Percentiles rank a stretch among this genome's conserved stretches.
Evolutionary conservation across 75 land plant species (phyloP).

Genomic region (Larix kaempferi): DNA sequence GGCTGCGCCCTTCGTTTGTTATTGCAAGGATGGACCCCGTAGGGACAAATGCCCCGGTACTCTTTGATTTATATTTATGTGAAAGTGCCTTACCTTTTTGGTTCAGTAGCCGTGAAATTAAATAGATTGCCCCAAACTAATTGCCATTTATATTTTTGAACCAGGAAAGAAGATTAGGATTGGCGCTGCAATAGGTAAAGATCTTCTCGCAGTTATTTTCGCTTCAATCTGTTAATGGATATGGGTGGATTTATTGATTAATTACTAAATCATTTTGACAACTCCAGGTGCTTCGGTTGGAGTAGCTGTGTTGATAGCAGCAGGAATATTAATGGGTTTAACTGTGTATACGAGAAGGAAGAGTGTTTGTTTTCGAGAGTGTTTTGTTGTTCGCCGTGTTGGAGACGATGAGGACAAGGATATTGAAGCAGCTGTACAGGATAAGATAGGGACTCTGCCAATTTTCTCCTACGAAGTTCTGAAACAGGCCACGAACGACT

Average conservation of each 20-base stretch:
- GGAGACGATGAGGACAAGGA: background rate
- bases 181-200: background rate
- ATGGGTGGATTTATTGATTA: no score
- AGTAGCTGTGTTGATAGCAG: background rate
- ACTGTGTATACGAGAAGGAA: background rate
- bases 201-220: background rate
- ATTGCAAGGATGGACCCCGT: background rate
- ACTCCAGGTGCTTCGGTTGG: background rate
- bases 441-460: background rate
- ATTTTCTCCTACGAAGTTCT: slow-evolving; percentile 34
- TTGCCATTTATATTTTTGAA: background rate
- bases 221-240: no score
- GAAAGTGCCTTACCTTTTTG: background rate
- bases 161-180: background rate
- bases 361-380: background rate
- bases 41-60: background rate
- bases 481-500: slow-evolving; percentile 30
- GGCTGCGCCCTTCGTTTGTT: background rate
- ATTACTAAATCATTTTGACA: background rate
- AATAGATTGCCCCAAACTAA: background rate
- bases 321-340: background rate
- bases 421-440: slow-evolving; percentile 3
- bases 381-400: background rate
- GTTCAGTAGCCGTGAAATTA: background rate
- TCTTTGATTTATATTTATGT: background rate